Evolutionary conservation across 352 stramenopile species (phyloP).

Genomic region (Globisporangium apiculatum): DNA sequence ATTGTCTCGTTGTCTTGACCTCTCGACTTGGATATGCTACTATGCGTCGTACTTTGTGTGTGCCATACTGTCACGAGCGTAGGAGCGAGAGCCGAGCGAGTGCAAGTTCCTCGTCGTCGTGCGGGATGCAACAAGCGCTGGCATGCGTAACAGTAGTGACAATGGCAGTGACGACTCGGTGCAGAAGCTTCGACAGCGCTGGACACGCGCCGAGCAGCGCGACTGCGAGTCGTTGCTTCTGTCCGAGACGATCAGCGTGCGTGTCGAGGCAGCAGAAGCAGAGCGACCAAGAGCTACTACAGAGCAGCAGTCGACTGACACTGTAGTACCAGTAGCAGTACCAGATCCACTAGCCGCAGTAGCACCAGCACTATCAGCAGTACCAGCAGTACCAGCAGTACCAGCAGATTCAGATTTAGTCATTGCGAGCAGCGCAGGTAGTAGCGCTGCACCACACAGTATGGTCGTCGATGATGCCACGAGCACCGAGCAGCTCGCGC

Average conservation of each 20-base stretch:
- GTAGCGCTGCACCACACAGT: not conserved
- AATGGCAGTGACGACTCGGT: not conserved
- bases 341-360: no score
- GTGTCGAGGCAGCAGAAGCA: not conserved
- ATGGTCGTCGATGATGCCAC: no score
- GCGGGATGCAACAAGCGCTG: not conserved
- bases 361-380: no score
- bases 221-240: constrained; percentile 20
- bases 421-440: not conserved
- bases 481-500: constrained; percentile 7
- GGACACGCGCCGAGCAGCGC: constrained; percentile 16
- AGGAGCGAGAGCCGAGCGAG: constrained; percentile 18
- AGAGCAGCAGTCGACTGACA: not conserved
- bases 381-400: no score
- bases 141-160: not conserved
- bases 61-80: not conserved
- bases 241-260: constrained; percentile 23
- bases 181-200: constrained; percentile 19
- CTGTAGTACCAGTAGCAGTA: not conserved
- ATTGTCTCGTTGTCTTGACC: no score
- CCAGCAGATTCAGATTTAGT: not conserved
- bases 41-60: no score
- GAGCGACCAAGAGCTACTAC: not conserved
- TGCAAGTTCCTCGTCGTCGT: constrained; percentile 34
- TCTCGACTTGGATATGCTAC: no score